Conservation (phyloP, 1,139 yeast genomes). For the Debaryomyces nepalensis region DNA sequence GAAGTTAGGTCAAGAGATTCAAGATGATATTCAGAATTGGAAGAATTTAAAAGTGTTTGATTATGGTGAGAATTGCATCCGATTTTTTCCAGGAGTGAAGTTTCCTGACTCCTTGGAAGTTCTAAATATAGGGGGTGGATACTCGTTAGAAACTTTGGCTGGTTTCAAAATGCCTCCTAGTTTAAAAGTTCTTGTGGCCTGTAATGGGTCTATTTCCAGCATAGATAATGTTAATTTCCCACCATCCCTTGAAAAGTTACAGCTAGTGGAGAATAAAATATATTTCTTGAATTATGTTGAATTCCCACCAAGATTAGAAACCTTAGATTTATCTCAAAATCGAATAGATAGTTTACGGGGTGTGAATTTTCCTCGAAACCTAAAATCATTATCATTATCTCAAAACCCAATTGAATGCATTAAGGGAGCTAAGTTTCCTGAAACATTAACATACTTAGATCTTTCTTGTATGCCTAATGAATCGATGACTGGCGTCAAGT, state of each 20-base stretch:
- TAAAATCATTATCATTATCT: conserved; percentile 39
- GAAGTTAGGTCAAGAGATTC: conserved; percentile 44
- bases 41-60: conserved; percentile 39
- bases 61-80: conserved; percentile 44
- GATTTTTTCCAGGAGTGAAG: conserved; percentile 45
- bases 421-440: conserved; percentile 50
- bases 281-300: conserved; percentile 48
- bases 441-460: conserved; percentile 40
- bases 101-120: conserved; percentile 45
- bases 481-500: conserved; percentile 52
- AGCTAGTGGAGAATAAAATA: conserved; percentile 43
- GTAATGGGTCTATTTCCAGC: conserved; percentile 40
- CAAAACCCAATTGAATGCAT: conserved; percentile 50
- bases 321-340: conserved; percentile 46
- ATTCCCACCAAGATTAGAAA: conserved; percentile 37
- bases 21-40: conserved; percentile 45
- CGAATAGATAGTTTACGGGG: conserved; percentile 46
- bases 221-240: conserved; percentile 47
- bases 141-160: conserved; percentile 44
- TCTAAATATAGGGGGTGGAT: conserved; percentile 48
- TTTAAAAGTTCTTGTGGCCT: conserved; percentile 38
- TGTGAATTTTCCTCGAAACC: conserved; percentile 41
- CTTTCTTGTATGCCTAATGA: conserved; percentile 51
- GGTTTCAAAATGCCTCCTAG: conserved; percentile 48
- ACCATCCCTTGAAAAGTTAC: conserved; percentile 34